Conservation (phyloP, 2,329 filamentous ascomycete genomes). For the Beauveria brongniartii region DNA sequence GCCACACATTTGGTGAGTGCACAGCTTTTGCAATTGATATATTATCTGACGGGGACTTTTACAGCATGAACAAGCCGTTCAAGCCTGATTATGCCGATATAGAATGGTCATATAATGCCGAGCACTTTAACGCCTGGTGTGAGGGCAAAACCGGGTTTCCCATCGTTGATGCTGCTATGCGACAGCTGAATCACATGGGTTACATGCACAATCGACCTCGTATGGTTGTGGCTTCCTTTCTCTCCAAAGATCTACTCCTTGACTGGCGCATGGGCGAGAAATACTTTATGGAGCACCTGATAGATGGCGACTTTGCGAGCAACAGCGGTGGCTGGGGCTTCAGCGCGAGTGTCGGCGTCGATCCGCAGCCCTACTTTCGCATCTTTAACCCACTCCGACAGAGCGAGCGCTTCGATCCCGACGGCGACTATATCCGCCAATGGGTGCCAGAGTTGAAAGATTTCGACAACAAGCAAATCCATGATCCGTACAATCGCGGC, state of each 20-base stretch:
- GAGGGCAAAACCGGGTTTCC: slow-evolving; percentile 70
- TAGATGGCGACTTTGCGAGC: slow-evolving; percentile 72
- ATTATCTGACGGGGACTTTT: neutral
- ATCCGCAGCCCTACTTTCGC: slow-evolving; percentile 83
- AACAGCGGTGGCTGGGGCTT: slow-evolving; percentile 60
- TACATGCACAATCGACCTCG: slow-evolving; percentile 83
- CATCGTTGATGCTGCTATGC: slow-evolving; percentile 81
- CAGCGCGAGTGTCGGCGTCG: slow-evolving; percentile 61
- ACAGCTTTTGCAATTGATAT: neutral
- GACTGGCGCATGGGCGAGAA: slow-evolving; percentile 79
- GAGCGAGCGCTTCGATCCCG: slow-evolving; percentile 75
- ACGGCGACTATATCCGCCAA: slow-evolving; percentile 71
- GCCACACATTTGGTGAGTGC: slow-evolving; percentile 66
- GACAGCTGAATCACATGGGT: slow-evolving; percentile 58
- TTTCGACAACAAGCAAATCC: slow-evolving; percentile 60
- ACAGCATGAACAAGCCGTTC: slow-evolving; percentile 51
- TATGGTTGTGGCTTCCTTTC: slow-evolving; percentile 76
- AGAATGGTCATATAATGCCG: slow-evolving; percentile 66
- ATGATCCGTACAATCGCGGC: slow-evolving; percentile 69
- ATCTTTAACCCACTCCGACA: slow-evolving; percentile 84
- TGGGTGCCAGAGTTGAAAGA: slow-evolving; percentile 71
- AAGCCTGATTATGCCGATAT: slow-evolving; percentile 82
- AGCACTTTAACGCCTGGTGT: slow-evolving; percentile 66
- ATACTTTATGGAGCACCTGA: slow-evolving; percentile 73
- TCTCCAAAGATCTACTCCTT: slow-evolving; percentile 70